A percentile compares a stretch with the other conserved stretches of the same genome.
phyloP scores from a whole-genome alignment of 176 grass and related monocot species.

The Rhynchospora breviuscula region DNA sequence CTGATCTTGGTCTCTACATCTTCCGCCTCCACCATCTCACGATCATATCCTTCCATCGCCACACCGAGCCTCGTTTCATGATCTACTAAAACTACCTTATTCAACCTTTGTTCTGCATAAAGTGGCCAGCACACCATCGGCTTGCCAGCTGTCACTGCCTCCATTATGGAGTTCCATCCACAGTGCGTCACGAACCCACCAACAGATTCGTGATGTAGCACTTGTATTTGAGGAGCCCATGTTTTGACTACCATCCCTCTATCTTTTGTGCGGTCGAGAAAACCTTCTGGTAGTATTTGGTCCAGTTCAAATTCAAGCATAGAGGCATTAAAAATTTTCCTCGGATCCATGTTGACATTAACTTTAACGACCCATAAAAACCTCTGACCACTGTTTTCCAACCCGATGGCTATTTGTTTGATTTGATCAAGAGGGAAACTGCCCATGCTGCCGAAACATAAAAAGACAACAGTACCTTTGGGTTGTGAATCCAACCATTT shows the following conservation, averaged over 20 bases:
- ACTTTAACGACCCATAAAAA: slow-evolving; percentile 53
- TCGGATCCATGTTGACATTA: background rate
- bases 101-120: slow-evolving; percentile 77
- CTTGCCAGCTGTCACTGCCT: slow-evolving; percentile 42
- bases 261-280: slow-evolving; percentile 50
- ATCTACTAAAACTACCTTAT: slow-evolving; percentile 55
- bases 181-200: slow-evolving; percentile 66
- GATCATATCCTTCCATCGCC: slow-evolving; percentile 58
- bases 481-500: slow-evolving; percentile 18
- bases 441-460: slow-evolving; percentile 16
- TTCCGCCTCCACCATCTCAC: slow-evolving; percentile 31
- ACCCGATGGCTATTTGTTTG: slow-evolving; percentile 38
- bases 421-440: slow-evolving; percentile 52
- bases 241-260: slow-evolving; percentile 41
- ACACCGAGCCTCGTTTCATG: slow-evolving; percentile 43
- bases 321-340: background rate
- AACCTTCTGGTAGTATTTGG: slow-evolving; percentile 47
- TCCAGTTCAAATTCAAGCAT: slow-evolving; percentile 24
- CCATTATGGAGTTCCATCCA: slow-evolving; percentile 77
- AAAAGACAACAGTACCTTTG: slow-evolving; percentile 13
- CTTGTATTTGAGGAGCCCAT: slow-evolving; percentile 63
- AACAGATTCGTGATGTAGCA: slow-evolving; percentile 47
- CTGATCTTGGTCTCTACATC: slow-evolving; percentile 61
- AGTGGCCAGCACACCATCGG: slow-evolving; percentile 71
- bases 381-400: slow-evolving; percentile 45